Evolutionary conservation across 305 asterid genomes (phyloP).

Genomic region (Caryopteris hybrid): DNA sequence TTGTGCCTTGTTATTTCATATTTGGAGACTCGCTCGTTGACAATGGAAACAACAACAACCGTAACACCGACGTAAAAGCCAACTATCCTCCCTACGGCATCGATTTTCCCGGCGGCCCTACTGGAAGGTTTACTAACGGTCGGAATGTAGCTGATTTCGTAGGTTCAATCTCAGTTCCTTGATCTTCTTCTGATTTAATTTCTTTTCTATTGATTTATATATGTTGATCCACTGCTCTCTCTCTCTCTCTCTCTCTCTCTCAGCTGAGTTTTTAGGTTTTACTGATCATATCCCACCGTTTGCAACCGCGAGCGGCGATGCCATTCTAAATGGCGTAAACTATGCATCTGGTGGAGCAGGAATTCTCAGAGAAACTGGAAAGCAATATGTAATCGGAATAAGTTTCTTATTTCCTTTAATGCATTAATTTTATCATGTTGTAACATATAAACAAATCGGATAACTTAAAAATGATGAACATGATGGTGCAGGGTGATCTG

Average conservation of each 20-base stretch:
- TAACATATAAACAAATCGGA: too few species aligned
- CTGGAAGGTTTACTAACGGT: conserved; percentile 34
- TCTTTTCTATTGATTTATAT: too few species aligned
- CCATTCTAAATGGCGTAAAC: conserved; percentile 17
- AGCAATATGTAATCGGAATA: background rate
- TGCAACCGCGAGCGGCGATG: conserved; percentile 11
- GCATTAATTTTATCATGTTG: background rate
- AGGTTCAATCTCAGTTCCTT: too few species aligned
- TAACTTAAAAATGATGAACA: too few species aligned
- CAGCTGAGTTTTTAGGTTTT: conserved; percentile 26
- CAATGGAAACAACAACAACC: conserved; percentile 30
- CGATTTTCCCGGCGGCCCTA: conserved; percentile 27
- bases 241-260: too few species aligned
- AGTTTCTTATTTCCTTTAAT: background rate
- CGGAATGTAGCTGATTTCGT: conserved; percentile 27
- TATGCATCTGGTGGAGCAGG: conserved; percentile 31
- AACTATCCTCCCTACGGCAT: conserved; percentile 33
- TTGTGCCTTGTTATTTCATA: conserved; percentile 31
- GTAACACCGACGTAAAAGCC: conserved; percentile 16
- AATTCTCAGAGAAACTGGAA: conserved; percentile 14
- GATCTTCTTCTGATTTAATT: too few species aligned
- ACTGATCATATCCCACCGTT: conserved; percentile 19
- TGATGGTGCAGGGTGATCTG: conserved; percentile 2
- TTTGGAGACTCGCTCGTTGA: conserved; percentile 35
- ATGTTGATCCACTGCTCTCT: too few species aligned